phyloP scores from a whole-genome alignment of 139 green algal species.

The Tetraselmis striata region DNA sequence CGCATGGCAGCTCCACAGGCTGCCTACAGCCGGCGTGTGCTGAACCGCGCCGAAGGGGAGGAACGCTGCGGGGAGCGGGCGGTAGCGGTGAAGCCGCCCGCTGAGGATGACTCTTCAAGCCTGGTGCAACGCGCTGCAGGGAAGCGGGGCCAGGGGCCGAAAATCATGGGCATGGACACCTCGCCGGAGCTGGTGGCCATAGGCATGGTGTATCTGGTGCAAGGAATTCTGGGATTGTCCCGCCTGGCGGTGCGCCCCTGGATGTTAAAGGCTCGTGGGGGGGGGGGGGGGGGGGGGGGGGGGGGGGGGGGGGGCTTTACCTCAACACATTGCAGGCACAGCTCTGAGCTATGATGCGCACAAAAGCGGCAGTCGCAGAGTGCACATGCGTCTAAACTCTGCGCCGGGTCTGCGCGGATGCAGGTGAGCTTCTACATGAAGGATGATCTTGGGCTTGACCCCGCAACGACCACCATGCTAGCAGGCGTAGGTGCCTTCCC shows the following conservation, averaged over 20 bases:
- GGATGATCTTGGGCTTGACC: constrained; percentile 77
- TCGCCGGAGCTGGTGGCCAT: constrained; percentile 66
- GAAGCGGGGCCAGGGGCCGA: not conserved
- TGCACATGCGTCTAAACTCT: too few species aligned
- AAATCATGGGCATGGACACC: constrained; percentile 46
- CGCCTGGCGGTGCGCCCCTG: constrained; percentile 74
- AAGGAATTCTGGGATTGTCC: constrained; percentile 87
- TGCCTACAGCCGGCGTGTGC: too few species aligned
- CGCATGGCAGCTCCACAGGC: too few species aligned
- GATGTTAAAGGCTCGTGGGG: too few species aligned
- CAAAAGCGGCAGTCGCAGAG: too few species aligned
- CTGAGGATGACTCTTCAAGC: not conserved
- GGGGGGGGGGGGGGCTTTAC: too few species aligned
- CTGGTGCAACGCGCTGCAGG: not conserved
- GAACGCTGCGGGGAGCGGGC: not conserved
- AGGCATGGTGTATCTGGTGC: constrained; percentile 92
- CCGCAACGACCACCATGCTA: constrained; percentile 63
- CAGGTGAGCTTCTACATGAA: constrained; percentile 80
- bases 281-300: too few species aligned
- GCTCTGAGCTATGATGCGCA: too few species aligned
- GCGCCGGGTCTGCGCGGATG: too few species aligned
- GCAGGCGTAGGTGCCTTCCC: constrained; percentile 45
- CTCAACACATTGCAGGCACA: too few species aligned
- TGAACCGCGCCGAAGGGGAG: too few species aligned
- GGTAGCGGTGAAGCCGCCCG: not conserved